Evolutionary conservation across 768 basidiomycete genomes (phyloP), one percentile per base, ranked within the genome.

Genomic region (Hysterangium stoloniferum): DNA sequence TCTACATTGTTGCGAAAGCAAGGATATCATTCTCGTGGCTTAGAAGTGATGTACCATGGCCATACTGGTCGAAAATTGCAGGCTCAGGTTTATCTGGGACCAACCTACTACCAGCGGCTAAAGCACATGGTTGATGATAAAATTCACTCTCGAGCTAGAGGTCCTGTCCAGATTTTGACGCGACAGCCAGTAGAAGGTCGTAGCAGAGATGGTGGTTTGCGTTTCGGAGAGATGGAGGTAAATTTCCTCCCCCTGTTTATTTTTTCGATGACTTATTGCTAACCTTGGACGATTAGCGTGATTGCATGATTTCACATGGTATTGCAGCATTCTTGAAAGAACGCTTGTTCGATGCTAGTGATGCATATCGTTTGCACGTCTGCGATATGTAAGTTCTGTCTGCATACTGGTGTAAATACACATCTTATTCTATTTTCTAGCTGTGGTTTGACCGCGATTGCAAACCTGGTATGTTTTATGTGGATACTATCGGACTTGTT

Each of bases 41-140:
- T 98, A 4, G 96, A 99, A 64, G 82, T 98, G 58, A 95, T 99
- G 91, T 96, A 93, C 66, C 95, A 99, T 59, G 96, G 96, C 4
- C 96, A 98, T 64, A 96, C 95, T 1, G 96, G 95, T n/a, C 80
- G 82, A 51, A 99, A 99, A 65, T 78, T 99, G 2, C 94, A 97
- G 64, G 96, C 96, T 7, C 96, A 99, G 63, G 82, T 99, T 11
- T 99, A 98, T 67, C 84, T 99, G 55, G 96, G 96, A 4, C 96
- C 96, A 13, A 99, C 96, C 4, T 99, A 99, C 66, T 99, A 99
- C 66, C 95, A 99, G 66, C 85, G 95, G 32, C 74, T 98, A 58
- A 98, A 98, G 72, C 96, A 99, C 70, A 99, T 99, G 95, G 96
- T 99, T 38, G 94, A 97, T 65, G 96, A 99, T 69, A 99, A 99